Percentiles rank a stretch among this genome's conserved stretches.
phyloP scores from a whole-genome alignment of 495 filamentous ascomycete genomes.

The Trichoderma reesei region DNA sequence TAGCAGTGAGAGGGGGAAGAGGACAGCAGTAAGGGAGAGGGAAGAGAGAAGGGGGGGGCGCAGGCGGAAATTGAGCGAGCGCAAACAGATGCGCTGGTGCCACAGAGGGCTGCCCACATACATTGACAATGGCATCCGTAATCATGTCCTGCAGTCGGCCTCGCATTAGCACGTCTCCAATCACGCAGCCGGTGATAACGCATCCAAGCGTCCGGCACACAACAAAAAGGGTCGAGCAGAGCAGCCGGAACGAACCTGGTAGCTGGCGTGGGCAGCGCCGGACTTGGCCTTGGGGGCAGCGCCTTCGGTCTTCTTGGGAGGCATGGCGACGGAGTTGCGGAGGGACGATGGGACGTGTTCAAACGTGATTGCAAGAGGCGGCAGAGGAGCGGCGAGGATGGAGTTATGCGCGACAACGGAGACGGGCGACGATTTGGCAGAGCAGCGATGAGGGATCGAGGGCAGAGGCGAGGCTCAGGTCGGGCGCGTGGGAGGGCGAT shows the following conservation, averaged over 20 bases:
- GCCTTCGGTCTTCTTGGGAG: slow-evolving; percentile 53
- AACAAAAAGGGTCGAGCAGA: no score
- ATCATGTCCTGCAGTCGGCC: slow-evolving; percentile 47
- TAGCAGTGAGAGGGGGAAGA: neutral
- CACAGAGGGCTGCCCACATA: slow-evolving; percentile 29
- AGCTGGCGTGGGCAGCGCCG: slow-evolving; percentile 39
- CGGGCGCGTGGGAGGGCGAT: slow-evolving; percentile 10
- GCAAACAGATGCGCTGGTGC: slow-evolving; percentile 8
- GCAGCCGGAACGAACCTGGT: slow-evolving; percentile 46
- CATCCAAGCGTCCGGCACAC: neutral
- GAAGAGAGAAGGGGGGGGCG: slow-evolving; percentile 11
- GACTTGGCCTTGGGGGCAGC: slow-evolving; percentile 48
- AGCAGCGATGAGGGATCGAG: slow-evolving; percentile 15
- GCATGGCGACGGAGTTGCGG: slow-evolving; percentile 36
- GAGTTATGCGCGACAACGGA: neutral
- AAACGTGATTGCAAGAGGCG: slow-evolving; percentile 10
- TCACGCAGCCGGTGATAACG: slow-evolving; percentile 10
- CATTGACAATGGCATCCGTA: slow-evolving; percentile 55
- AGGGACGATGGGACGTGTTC: slow-evolving; percentile 9
- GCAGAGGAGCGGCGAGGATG: neutral
- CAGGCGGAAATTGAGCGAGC: slow-evolving; percentile 19
- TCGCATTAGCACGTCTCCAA: slow-evolving; percentile 6
- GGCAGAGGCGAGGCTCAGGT: slow-evolving; percentile 1
- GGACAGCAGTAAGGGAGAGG: neutral
- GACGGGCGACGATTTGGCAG: slow-evolving; percentile 12